These are phyloP conservation scores for Chamaecrista fasciculata DNA, from an alignment of 306 rosid species.

Conservation along the genomic window DNA sequence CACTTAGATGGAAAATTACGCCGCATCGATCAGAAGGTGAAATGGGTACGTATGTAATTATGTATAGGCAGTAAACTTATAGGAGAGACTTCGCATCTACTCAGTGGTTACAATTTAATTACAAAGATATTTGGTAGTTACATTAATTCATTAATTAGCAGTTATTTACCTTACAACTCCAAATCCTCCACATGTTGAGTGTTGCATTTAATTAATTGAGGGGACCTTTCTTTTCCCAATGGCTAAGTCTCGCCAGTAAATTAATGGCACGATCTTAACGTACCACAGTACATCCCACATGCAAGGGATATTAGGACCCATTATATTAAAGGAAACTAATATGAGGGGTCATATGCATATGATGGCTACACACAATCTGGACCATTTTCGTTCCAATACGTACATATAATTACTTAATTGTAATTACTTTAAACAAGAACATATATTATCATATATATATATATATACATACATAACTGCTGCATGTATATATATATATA, in stretches of 20 bases:
- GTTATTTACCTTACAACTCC: no score
- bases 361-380: neutral
- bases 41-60: neutral
- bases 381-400: neutral
- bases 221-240: neutral
- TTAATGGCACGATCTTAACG: conserved; percentile 9
- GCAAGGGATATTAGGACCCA: conserved; percentile 4
- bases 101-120: neutral
- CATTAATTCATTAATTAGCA: conserved; percentile 10
- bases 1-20: neutral
- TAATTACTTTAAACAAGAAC: neutral
- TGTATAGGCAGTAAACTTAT: neutral
- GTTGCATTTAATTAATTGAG: neutral
- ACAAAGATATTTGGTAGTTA: conserved; percentile 2
- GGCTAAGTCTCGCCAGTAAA: neutral
- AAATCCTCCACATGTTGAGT: neutral
- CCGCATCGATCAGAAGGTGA: conserved; percentile 12
- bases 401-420: neutral
- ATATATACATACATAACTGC: neutral
- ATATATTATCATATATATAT: neutral
- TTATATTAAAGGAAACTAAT: conserved; percentile 12
- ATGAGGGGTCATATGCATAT: neutral
- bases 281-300: conserved; percentile 9
- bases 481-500: neutral
- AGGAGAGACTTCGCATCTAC: neutral